Conservation (phyloP, 192 early-diverging fungal species). For the Backusella liffmaniae region DNA sequence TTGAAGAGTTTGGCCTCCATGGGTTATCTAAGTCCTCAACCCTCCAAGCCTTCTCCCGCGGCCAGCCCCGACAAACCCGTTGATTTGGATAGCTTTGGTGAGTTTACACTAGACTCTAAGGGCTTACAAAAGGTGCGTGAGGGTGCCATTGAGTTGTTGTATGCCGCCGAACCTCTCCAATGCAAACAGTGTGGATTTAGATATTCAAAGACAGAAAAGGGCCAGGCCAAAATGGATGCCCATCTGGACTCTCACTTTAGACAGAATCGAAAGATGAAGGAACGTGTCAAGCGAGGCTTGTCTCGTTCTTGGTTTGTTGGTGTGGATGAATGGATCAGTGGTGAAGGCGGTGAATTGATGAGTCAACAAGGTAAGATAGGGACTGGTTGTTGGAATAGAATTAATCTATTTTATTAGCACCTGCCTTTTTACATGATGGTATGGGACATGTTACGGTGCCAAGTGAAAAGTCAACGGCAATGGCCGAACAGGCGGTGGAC, state of each 20-base stretch:
- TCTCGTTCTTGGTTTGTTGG: conserved; percentile 86
- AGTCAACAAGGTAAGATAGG: conserved; percentile 30
- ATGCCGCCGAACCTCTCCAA: conserved; percentile 72
- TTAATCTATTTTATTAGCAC: neutral
- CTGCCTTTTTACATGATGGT: conserved; percentile 26
- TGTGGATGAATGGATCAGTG: conserved; percentile 53
- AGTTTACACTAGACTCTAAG: conserved; percentile 25
- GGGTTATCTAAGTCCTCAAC: conserved; percentile 17
- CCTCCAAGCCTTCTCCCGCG: neutral
- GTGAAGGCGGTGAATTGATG: conserved; percentile 28
- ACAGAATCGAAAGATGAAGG: conserved; percentile 85
- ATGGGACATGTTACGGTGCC: neutral
- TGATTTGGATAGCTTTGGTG: neutral
- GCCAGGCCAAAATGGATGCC: conserved; percentile 70
- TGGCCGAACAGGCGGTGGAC: conserved; percentile 23
- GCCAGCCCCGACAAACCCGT: neutral
- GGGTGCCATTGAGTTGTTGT: conserved; percentile 65
- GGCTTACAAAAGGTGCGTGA: conserved; percentile 34
- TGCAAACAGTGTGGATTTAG: conserved; percentile 95
- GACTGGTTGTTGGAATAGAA: too few species aligned
- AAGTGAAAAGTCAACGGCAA: conserved; percentile 10
- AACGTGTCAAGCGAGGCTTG: conserved; percentile 78
- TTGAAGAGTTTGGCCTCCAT: conserved; percentile 24
- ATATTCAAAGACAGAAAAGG: conserved; percentile 62
- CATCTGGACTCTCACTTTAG: conserved; percentile 98